A percentile compares a stretch with the other conserved stretches of the same genome.
Conservation (phyloP, 2,329 filamentous ascomycete species). For the Cladophialophora exuberans region DNA sequence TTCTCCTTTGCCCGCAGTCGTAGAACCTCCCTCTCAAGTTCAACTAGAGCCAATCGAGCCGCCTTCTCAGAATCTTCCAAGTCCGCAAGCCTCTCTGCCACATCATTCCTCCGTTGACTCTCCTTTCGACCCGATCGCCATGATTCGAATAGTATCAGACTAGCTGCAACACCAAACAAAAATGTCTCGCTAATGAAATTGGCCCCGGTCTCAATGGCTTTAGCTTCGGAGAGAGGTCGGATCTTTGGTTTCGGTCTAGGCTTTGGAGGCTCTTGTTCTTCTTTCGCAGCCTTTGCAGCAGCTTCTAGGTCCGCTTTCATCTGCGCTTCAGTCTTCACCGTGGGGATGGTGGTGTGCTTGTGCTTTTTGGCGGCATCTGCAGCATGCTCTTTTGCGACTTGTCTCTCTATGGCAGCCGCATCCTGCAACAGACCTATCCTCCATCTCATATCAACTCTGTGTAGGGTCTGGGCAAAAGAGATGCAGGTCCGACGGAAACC, state of each 20-base stretch:
- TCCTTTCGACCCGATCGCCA: constrained; percentile 66
- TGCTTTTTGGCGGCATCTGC: constrained; percentile 59
- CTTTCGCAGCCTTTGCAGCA: constrained; percentile 45
- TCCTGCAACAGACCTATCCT: constrained; percentile 68
- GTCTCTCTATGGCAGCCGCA: constrained; percentile 53
- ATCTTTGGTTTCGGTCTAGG: constrained; percentile 56
- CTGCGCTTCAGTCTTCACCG: constrained; percentile 65
- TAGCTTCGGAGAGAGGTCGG: constrained; percentile 66
- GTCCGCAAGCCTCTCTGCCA: constrained; percentile 61
- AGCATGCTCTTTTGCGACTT: constrained; percentile 52
- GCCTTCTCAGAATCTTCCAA: constrained; percentile 56
- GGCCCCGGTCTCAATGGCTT: constrained; percentile 70
- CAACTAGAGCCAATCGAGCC: constrained; percentile 44
- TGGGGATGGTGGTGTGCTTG: constrained; percentile 57
- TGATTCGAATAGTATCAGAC: constrained; percentile 65
- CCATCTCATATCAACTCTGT: constrained; percentile 70
- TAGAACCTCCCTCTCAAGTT: constrained; percentile 52
- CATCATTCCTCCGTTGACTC: constrained; percentile 60
- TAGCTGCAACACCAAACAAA: constrained; percentile 66
- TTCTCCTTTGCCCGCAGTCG: constrained; percentile 44
- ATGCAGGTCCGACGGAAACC: constrained; percentile 66
- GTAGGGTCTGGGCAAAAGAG: constrained; percentile 64
- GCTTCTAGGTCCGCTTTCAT: constrained; percentile 59
- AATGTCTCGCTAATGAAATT: constrained; percentile 71
- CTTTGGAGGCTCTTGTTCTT: constrained; percentile 53